A percentile compares a stretch with the other conserved stretches of the same genome.
phyloP scores from a whole-genome alignment of 2,329 filamentous ascomycete genomes.

The Ceratocystis albifundus region DNA sequence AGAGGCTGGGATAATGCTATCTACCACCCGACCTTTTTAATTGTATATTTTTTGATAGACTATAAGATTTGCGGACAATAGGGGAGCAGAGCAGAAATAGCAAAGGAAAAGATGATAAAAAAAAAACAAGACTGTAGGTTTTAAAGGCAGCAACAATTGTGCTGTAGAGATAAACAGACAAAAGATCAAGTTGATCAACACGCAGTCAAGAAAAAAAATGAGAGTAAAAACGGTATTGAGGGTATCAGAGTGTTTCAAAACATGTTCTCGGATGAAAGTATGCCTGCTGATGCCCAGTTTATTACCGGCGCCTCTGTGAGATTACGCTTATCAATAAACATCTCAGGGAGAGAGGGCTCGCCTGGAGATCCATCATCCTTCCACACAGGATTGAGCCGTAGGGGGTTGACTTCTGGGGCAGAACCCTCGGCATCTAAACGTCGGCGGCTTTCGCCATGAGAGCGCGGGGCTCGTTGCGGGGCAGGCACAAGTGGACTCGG shows the following conservation, averaged over 20 bases:
- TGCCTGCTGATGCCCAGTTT: not conserved
- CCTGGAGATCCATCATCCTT: constrained; percentile 16
- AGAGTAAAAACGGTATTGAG: not conserved
- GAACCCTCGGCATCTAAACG: not conserved
- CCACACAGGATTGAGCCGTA: constrained; percentile 20
- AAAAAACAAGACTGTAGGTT: not conserved
- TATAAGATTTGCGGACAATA: not conserved
- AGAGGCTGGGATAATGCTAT: too few species aligned
- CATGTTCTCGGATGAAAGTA: not conserved
- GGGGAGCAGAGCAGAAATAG: not conserved
- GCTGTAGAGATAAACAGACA: not conserved
- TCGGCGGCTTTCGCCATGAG: not conserved
- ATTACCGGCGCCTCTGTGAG: constrained; percentile 4
- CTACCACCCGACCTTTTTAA: too few species aligned
- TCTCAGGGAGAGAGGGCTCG: constrained; percentile 1
- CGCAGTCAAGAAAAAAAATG: not conserved
- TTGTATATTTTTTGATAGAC: not conserved
- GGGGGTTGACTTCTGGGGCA: constrained; percentile 13
- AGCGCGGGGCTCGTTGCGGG: constrained; percentile 8
- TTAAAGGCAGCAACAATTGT: not conserved
- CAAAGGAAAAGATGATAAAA: too few species aligned
- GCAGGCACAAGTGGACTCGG: constrained; percentile 7
- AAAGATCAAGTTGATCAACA: not conserved
- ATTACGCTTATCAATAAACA: constrained; percentile 1
- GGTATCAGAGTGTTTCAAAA: not conserved